Conservation (phyloP, 176 grass and related monocot species). For the Musa troglodytarum region DNA sequence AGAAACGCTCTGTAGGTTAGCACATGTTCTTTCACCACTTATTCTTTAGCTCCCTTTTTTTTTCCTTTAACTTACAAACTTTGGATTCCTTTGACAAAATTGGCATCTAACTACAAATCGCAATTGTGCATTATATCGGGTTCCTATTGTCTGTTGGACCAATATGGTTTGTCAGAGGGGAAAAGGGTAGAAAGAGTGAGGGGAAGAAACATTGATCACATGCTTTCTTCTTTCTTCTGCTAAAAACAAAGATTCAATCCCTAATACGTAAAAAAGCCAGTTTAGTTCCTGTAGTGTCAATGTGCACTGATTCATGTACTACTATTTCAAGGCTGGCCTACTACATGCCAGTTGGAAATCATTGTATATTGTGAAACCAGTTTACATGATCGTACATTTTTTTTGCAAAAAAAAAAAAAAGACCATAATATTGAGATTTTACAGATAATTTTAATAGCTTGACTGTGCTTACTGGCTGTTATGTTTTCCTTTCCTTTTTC, state of each 20-base stretch:
- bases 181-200: too few relatives aligned
- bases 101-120: neutral
- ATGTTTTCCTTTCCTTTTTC: neutral
- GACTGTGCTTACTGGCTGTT: neutral
- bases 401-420: neutral
- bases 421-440: neutral
- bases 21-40: neutral
- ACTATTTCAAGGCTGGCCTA: too few relatives aligned
- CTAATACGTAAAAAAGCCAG: too few relatives aligned
- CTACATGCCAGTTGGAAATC: too few relatives aligned
- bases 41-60: neutral
- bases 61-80: neutral
- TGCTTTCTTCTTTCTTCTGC: too few relatives aligned
- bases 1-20: constrained; percentile 3
- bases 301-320: too few relatives aligned
- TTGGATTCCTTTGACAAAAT: neutral
- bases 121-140: neutral
- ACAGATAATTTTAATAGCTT: neutral
- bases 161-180: neutral
- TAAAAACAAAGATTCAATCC: too few relatives aligned
- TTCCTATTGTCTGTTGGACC: too few relatives aligned
- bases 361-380: too few relatives aligned
- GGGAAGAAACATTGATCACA: too few relatives aligned
- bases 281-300: too few relatives aligned
- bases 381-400: too few relatives aligned